Evolutionary conservation across 2,329 filamentous ascomycete genomes (phyloP), one percentile per base, ranked within the genome.

Genomic region (Apiospora rasikravindrae): DNA sequence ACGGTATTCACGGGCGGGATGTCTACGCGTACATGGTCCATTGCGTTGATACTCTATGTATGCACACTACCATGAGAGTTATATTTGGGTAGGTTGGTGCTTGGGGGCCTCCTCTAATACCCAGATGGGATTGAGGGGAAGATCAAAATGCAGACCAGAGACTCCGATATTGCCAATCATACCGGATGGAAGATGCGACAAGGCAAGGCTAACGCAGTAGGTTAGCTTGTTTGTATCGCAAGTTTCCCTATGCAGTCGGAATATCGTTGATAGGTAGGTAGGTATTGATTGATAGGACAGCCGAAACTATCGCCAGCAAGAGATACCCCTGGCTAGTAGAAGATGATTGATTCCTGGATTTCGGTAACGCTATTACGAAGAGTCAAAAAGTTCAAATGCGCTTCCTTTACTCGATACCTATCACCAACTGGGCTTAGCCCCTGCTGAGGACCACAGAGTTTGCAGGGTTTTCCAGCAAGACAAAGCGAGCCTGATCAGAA

Each of bases 381-480:
- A 33, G 6, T 2, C 2, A 29, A 29, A 53, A 57, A 57, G 51
- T 37, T 37, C 5, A 47, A n/a, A n/a, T n/a, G n/a, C n/a, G 51
- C 57, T 64, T 64, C 57, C 33, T 8, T 11, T 13, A 29, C 10
- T 19, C 22, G 19, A 64, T 11, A 37, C 29, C 29, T 24, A 11
- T n/a, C 57, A 11, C 49, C 57, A 64, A 29, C 4, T 40, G 57
- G 57, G 57, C 19, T 64, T 64, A 64, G 57, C 8, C 10, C 22
- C 33, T 64, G 29, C 16, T 22, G 53, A 37, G 53, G 53, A 64
- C 57, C 57, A 64, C 19, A 40, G 10, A 24, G 22, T 40, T 40
- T 64, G 33, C 57, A 64, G 57, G 57, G 40, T 64, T 64, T 64
- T 61, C 53, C 16, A 33, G 53, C 29, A 61, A 53, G 29, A 61